Conservation (phyloP, 2,329 filamentous ascomycete species). For the Fusarium sp. region DNA sequence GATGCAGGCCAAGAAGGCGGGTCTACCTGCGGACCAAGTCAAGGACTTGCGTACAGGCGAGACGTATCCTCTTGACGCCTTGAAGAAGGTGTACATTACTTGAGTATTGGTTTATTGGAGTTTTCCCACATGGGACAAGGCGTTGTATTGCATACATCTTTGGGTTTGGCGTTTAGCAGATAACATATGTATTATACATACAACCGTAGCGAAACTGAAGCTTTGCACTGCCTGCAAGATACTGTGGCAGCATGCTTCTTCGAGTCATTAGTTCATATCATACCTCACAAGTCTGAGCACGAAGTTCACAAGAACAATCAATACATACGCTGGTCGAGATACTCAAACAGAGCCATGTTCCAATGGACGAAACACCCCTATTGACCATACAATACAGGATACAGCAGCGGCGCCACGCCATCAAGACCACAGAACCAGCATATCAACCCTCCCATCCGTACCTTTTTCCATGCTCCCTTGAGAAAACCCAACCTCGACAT, state of each 20-base stretch:
- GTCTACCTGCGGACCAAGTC: conserved; percentile 73
- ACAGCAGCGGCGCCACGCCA: conserved; percentile 38
- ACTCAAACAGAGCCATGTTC: conserved; percentile 24
- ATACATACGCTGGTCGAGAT: background rate
- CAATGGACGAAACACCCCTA: conserved; percentile 33
- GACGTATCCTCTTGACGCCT: conserved; percentile 68
- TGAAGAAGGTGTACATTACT: conserved; percentile 93
- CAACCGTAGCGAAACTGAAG: background rate
- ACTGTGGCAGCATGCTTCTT: background rate
- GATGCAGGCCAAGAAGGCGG: conserved; percentile 83
- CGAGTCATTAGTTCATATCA: background rate
- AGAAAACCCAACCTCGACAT: conserved; percentile 3
- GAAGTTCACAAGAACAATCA: background rate
- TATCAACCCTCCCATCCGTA: conserved; percentile 16
- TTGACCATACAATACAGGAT: conserved; percentile 43
- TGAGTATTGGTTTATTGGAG: conserved; percentile 52
- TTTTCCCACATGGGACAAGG: background rate
- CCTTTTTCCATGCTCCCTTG: conserved; percentile 21
- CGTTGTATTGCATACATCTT: background rate
- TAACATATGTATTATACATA: background rate
- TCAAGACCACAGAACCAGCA: conserved; percentile 19
- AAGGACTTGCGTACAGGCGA: conserved; percentile 84
- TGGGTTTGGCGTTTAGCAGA: background rate
- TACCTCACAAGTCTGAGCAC: background rate
- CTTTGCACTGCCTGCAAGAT: background rate